A percentile compares a stretch with the other conserved stretches of the same genome.
Evolutionary conservation across 1,284 basidiomycete species (phyloP).

Genomic region (Melampsora allii-populina): DNA sequence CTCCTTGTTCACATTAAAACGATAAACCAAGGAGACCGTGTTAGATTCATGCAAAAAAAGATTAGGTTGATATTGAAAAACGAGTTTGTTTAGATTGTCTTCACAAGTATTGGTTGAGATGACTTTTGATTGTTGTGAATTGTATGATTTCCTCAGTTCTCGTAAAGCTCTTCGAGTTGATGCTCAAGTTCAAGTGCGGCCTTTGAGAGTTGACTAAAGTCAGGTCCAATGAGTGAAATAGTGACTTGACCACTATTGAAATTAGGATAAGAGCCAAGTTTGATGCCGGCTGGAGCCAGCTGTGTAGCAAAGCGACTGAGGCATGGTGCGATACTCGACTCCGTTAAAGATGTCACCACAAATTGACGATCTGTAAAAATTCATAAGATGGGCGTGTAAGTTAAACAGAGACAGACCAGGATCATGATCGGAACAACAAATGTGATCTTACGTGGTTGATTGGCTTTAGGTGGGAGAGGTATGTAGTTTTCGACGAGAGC

Average conservation of each 20-base stretch:
- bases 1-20: too few species aligned
- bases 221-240: conserved; percentile 73
- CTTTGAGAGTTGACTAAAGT: conserved; percentile 1
- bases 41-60: too few species aligned
- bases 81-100: too few species aligned
- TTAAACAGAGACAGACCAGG: not conserved
- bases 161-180: too few species aligned
- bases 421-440: not conserved
- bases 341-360: conserved; percentile 62
- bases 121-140: too few species aligned
- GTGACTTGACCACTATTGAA: conserved; percentile 58
- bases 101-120: too few species aligned
- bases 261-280: conserved; percentile 50
- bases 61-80: too few species aligned
- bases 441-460: conserved; percentile 24
- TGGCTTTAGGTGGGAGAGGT: conserved; percentile 46
- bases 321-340: conserved; percentile 85
- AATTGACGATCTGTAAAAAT: conserved; percentile 45
- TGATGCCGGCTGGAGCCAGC: conserved; percentile 61
- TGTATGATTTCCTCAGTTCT: too few species aligned
- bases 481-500: conserved; percentile 47
- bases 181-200: too few species aligned
- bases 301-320: conserved; percentile 70
- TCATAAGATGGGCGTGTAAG: not conserved
- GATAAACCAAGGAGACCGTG: too few species aligned